Base-by-base conservation (phyloP, 345 rosid species). In the Ceriops decandra region DNA sequence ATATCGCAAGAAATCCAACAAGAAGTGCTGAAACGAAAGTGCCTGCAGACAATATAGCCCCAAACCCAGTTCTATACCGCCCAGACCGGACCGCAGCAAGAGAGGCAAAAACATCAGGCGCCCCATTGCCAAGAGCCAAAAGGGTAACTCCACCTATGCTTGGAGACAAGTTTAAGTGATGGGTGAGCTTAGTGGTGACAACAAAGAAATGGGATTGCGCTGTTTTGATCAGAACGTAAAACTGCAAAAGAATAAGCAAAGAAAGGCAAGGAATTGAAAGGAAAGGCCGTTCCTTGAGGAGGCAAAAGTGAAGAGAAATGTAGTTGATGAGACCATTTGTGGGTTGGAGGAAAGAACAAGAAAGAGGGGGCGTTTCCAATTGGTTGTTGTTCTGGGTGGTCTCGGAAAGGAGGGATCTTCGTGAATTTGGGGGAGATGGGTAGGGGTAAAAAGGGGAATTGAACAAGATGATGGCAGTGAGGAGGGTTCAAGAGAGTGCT, bases 61-160 rank as follows among this genome's bases (percentile, higher is more conserved):
- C 95, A 63, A 93, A 91, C 36, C 98, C 97, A 38, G 96, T 93
- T n/a, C 97, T 76, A 69, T 85, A 91, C 52, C 91, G 91, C 16
- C 97, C 98, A 7, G 85, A 81, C 28, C 95, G 87, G 38, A 89
- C 83, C 1, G 98, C 97, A 4, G 92, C 91, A n/a, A 83, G 86
- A 19, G 98, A 93, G 19, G 97, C 86, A 68, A 93, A 93, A 2
- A 93, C 91, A 20, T 93, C 98, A 0, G 98, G 98, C 3, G 98
- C 91, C 51, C 98, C 98, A 66, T 93, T 93, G 28, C 98, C 98
- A 1, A 93, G 72, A 4, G 98, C 98, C 72, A 93, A 76, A 30
- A 93, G 96, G 67, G 98, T 93, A 16, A 91, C 95, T 0, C 96
- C 98, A 0, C 89, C 98, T 92, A 89, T 89, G 70, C 90, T 84